Conservation (phyloP, 352 stramenopile species). For the Phytophthora tubulina region DNA sequence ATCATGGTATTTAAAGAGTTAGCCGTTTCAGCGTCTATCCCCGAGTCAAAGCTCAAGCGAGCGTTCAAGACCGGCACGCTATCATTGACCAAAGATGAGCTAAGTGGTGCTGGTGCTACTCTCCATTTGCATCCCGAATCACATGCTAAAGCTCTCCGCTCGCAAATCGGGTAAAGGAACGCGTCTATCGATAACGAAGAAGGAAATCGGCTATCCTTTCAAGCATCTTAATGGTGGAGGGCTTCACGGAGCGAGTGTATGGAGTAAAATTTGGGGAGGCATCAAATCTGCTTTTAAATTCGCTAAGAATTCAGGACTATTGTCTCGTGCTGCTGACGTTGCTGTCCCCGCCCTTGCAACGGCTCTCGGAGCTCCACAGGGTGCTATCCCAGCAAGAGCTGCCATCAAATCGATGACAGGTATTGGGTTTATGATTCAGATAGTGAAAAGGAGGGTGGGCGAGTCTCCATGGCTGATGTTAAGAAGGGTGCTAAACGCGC, state of each 20-base stretch:
- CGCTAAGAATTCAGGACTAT: slow-evolving; percentile 20
- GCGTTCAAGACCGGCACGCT: too few species aligned
- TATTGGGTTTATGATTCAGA: slow-evolving; percentile 10
- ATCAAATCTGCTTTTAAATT: slow-evolving; percentile 33
- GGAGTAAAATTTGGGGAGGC: slow-evolving; percentile 19
- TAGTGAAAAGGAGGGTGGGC: slow-evolving; percentile 7
- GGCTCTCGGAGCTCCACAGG: not conserved
- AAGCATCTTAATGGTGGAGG: too few species aligned
- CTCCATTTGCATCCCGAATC: too few species aligned
- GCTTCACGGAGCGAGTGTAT: too few species aligned
- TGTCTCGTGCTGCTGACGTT: not conserved
- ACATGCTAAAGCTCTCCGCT: too few species aligned
- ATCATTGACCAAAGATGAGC: too few species aligned
- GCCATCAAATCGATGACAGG: slow-evolving; percentile 4
- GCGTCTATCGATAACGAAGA: too few species aligned
- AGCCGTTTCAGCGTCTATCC: too few species aligned
- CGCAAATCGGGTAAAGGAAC: too few species aligned
- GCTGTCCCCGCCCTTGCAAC: slow-evolving; percentile 15
- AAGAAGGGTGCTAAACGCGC: not conserved
- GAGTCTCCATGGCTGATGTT: slow-evolving; percentile 1
- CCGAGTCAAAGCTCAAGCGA: too few species aligned
- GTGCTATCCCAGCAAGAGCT: slow-evolving; percentile 7
- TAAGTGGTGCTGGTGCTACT: too few species aligned
- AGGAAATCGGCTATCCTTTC: slow-evolving; percentile 16
- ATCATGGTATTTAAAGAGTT: too few species aligned